These are phyloP conservation scores for Candida ponderosae DNA, from an alignment of 805 yeast genomes.

Conservation along the genomic window DNA sequence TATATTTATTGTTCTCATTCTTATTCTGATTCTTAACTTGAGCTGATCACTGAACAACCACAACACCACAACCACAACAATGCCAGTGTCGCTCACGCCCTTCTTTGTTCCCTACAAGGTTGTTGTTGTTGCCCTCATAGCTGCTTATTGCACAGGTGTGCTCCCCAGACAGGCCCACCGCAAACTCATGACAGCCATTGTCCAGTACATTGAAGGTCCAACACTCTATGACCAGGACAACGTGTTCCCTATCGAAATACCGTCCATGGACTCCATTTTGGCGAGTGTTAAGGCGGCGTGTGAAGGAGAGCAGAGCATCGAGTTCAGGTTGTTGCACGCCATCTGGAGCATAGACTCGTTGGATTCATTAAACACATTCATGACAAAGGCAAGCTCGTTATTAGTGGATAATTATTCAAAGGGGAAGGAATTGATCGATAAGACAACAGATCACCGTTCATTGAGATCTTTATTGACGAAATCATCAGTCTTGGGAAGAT, in stretches of 20 bases:
- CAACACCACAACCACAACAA: no score
- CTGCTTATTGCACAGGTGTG: constrained; percentile 34
- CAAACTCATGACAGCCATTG: constrained; percentile 33
- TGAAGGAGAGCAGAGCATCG: constrained; percentile 18
- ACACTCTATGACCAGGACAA: constrained; percentile 11
- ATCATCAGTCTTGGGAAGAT: constrained; percentile 37
- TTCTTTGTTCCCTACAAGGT: constrained; percentile 47
- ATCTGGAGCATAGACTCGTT: constrained; percentile 42
- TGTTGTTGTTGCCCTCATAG: constrained; percentile 39
- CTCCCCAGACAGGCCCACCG: constrained; percentile 31
- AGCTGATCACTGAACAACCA: no score
- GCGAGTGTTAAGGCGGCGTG: constrained; percentile 14
- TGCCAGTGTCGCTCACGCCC: constrained; percentile 21
- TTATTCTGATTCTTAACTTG: no score
- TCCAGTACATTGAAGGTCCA: constrained; percentile 33
- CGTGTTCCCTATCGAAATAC: constrained; percentile 20
- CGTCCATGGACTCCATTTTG: constrained; percentile 25
- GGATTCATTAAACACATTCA: constrained; percentile 37
- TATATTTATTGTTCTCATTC: no score
- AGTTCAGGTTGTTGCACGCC: constrained; percentile 23
- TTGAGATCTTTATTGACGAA: constrained; percentile 24
- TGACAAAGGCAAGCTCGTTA: constrained; percentile 23
- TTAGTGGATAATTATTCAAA: constrained; percentile 27
- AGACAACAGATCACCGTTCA: constrained; percentile 3
- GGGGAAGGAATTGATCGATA: constrained; percentile 20